Percentiles rank a stretch among this genome's conserved stretches.
Evolutionary conservation across 805 yeast species (phyloP).

Genomic region (Lipomyces mesembrius): DNA sequence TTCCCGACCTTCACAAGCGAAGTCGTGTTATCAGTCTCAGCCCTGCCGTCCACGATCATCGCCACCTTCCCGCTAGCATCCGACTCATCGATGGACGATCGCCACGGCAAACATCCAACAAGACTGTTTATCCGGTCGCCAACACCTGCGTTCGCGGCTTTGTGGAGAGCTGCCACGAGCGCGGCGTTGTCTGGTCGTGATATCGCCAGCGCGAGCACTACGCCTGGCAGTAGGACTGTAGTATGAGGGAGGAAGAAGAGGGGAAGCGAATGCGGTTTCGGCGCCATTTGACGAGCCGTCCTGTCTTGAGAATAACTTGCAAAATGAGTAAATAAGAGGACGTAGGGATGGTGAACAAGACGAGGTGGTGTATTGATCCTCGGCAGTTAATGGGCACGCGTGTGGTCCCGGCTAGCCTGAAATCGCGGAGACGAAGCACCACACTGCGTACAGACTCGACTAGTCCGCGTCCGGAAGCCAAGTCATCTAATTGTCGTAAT

Average conservation of each 20-base stretch:
- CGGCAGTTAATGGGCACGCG: neutral
- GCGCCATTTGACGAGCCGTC: neutral
- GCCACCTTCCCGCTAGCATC: neutral
- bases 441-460: neutral
- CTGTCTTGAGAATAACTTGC: neutral
- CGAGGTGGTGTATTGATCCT: neutral
- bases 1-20: neutral
- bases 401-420: neutral
- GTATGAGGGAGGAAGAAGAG: conserved; percentile 27
- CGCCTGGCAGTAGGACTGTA: conserved; percentile 29
- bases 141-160: neutral
- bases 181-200: conserved; percentile 26
- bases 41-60: neutral
- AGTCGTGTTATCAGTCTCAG: conserved; percentile 4
- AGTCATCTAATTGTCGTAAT: no score
- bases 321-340: neutral
- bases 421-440: conserved; percentile 1
- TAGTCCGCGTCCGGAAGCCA: neutral
- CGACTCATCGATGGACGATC: neutral
- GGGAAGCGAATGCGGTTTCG: conserved; percentile 14
- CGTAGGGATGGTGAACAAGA: neutral
- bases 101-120: conserved; percentile 21
- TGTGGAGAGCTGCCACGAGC: conserved; percentile 12
- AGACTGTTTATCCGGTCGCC: neutral
- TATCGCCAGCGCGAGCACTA: conserved; percentile 21